Conservation (phyloP, 768 basidiomycete species). For the Asterophora parasitica region DNA sequence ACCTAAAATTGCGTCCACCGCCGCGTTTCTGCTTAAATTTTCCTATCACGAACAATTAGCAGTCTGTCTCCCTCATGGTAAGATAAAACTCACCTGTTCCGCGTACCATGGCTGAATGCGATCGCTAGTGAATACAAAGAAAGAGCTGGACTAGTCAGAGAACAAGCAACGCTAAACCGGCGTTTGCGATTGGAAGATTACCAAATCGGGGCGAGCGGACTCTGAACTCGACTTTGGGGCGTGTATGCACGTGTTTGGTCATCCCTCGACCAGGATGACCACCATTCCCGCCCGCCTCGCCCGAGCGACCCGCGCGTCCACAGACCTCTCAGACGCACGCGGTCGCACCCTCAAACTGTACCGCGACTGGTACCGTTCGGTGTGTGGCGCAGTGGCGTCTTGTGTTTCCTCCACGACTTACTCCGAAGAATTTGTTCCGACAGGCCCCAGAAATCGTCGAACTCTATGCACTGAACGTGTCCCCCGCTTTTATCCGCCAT, state of each 20-base stretch:
- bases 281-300: conserved; percentile 92
- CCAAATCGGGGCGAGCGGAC: conserved; percentile 17
- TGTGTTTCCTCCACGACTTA: neutral
- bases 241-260: conserved; percentile 14
- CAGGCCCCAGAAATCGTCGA: conserved; percentile 90
- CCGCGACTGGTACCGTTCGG: conserved; percentile 90
- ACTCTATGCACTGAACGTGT: conserved; percentile 77
- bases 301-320: conserved; percentile 57
- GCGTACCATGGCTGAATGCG: conserved; percentile 37
- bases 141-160: conserved; percentile 11
- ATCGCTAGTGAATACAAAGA: conserved; percentile 7
- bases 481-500: conserved; percentile 73
- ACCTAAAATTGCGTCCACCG: conserved; percentile 85
- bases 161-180: no score
- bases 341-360: conserved; percentile 73
- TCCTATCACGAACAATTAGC: conserved; percentile 33
- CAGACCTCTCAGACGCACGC: conserved; percentile 54
- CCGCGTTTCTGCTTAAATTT: conserved; percentile 87
- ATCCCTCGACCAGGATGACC: conserved; percentile 30
- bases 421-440: neutral
- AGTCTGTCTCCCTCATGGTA: neutral
- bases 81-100: conserved; percentile 37
- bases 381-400: conserved; percentile 37
- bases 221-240: conserved; percentile 10
- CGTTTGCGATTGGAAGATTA: neutral